A percentile compares a stretch with the other conserved stretches of the same genome.
Conservation (phyloP, 345 rosid genomes). For the Excoecaria cochinchinensis region DNA sequence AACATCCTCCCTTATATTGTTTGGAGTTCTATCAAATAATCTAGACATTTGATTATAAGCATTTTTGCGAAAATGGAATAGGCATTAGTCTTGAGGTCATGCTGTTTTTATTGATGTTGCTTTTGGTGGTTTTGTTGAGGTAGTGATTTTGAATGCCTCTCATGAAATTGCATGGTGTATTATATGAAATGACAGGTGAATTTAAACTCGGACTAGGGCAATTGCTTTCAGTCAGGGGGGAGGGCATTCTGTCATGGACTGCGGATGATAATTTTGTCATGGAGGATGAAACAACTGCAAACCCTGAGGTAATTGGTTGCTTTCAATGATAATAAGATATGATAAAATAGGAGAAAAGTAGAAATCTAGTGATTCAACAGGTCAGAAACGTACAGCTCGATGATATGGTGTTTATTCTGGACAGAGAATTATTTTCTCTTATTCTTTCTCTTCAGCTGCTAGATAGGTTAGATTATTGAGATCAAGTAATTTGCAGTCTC, state of each 20-base stretch:
- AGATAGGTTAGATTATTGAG: neutral
- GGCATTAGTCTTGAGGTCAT: neutral
- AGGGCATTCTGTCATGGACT: constrained; percentile 66
- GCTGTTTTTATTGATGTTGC: neutral
- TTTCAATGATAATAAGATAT: neutral
- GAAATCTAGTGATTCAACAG: neutral
- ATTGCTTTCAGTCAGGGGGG: constrained; percentile 71
- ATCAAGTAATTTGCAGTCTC: neutral
- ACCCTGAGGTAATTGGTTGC: constrained; percentile 51
- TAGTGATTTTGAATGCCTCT: constrained; percentile 3
- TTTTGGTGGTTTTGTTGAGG: neutral
- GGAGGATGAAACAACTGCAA: constrained; percentile 48
- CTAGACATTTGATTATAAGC: neutral
- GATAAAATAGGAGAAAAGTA: neutral
- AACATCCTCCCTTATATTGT: neutral
- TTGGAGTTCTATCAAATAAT: neutral
- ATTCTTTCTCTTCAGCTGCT: neutral
- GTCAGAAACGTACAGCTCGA: neutral
- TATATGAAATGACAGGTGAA: constrained; percentile 42
- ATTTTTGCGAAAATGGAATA: neutral
- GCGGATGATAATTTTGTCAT: constrained; percentile 62
- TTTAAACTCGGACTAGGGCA: constrained; percentile 46
- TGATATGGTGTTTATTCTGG: neutral
- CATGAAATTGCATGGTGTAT: neutral
- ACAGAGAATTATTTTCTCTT: neutral